Evolutionary conservation across 768 basidiomycete species (phyloP).

Genomic region (Lentinula detonsa): DNA sequence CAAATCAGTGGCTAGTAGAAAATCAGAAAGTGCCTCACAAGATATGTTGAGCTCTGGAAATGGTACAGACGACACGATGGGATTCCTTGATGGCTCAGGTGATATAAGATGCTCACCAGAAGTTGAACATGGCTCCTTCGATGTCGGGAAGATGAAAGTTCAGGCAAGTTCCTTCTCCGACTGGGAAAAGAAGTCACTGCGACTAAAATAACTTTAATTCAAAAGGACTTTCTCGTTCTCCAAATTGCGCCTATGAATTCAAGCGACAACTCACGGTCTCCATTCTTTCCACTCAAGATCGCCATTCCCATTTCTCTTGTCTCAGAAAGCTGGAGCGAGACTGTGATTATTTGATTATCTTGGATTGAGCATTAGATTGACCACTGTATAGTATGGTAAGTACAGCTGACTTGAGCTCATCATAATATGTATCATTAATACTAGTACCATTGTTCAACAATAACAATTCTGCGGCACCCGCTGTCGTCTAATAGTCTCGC

Average conservation of each 20-base stretch:
- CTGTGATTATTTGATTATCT: background rate
- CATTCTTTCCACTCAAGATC: slow-evolving; percentile 1
- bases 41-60: background rate
- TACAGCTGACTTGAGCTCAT: too few relatives aligned
- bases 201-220: too few relatives aligned
- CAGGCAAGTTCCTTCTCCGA: background rate
- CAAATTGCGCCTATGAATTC: background rate
- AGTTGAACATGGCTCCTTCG: background rate
- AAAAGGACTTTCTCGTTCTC: background rate
- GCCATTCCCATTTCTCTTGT: background rate
- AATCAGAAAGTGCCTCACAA: background rate
- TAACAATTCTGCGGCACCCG: too few relatives aligned
- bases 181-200: background rate
- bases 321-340: background rate
- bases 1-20: background rate
- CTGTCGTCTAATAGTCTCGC: too few relatives aligned
- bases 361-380: too few relatives aligned
- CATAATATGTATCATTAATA: too few relatives aligned
- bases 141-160: background rate
- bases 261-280: background rate
- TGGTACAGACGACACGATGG: background rate
- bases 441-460: too few relatives aligned
- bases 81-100: background rate
- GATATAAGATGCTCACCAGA: background rate
- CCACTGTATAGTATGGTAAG: too few relatives aligned